A percentile compares a stretch with the other conserved stretches of the same genome.
Evolutionary conservation across 2,329 filamentous ascomycete species (phyloP).

Genomic region (Aspergillus bombycis): DNA sequence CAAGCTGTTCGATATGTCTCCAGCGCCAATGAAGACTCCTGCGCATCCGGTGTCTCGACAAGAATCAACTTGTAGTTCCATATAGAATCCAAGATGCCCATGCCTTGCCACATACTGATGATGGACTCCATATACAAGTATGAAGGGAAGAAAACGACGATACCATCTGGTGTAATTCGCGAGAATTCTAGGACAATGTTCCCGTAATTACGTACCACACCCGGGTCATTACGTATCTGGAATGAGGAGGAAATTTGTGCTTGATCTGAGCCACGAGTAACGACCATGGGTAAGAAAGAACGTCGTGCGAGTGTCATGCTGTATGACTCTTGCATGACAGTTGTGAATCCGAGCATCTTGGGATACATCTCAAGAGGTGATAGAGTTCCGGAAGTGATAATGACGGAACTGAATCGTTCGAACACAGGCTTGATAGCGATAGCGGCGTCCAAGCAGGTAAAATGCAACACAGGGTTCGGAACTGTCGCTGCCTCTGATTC

Average conservation of each 20-base stretch:
- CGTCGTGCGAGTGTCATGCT: slow-evolving; percentile 91
- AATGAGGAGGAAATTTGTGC: slow-evolving; percentile 91
- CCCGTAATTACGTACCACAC: slow-evolving; percentile 96
- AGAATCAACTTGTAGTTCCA: slow-evolving; percentile 99
- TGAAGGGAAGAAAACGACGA: slow-evolving; percentile 99
- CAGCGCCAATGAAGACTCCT: slow-evolving; percentile 92
- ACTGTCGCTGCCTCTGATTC: slow-evolving; percentile 95
- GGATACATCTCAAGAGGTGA: slow-evolving; percentile 98
- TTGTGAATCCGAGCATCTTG: slow-evolving; percentile 92
- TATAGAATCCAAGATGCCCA: slow-evolving; percentile 95
- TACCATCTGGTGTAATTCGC: slow-evolving; percentile 91
- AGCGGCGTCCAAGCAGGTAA: slow-evolving; percentile 93
- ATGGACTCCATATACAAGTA: slow-evolving; percentile 99
- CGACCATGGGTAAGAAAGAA: slow-evolving; percentile 98
- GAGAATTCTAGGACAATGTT: slow-evolving; percentile 92
- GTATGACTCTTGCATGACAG: slow-evolving; percentile 96
- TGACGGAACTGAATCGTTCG: slow-evolving; percentile 94
- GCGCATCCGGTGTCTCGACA: slow-evolving; percentile 94
- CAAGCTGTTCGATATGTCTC: slow-evolving; percentile 98
- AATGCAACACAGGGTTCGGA: slow-evolving; percentile 94
- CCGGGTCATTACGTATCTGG: slow-evolving; percentile 91
- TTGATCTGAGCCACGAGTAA: slow-evolving; percentile 93
- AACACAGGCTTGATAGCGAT: slow-evolving; percentile 98
- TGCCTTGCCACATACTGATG: slow-evolving; percentile 98
- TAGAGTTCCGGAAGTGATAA: slow-evolving; percentile 96